Evolutionary conservation across 768 basidiomycete species (phyloP), one percentile per base, ranked within the genome.

Genomic region (Hericium rajendrae): DNA sequence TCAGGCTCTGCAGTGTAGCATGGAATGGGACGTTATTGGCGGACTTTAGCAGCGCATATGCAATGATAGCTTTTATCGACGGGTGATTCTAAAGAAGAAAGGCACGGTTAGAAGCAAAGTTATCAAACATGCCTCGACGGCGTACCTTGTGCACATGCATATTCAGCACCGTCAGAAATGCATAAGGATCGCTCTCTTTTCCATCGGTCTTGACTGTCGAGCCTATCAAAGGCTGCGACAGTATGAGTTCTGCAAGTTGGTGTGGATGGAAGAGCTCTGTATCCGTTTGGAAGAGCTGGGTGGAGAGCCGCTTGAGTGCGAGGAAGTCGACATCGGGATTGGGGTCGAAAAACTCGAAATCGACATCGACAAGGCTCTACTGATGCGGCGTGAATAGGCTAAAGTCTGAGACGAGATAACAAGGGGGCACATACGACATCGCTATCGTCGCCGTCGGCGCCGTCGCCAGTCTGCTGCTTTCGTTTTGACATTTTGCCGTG

Each of bases 151-250:
- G 83, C 8, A 76, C 69, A 56, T 81, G 77, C 73, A 93, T 78
- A 68, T 95, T 91, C 24, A 98, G 67, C 48, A 90, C 88, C 6
- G 88, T 92, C 54, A 97, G 71, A 48, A 94, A 74, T 2, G 92
- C 93, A 66, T 86, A 94, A 10, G 95, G 94, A 72, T 97, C 94
- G 65, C 90, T 88, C 65, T 91, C 88, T 53, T 77, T 78, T 3
- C 88, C 90, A 69, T 98, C 94, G 11, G 88, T 91, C 73, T 97
- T 97, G 65, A 97, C 84, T 0, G 90, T 93, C 38, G 89, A 90
- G 16, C 95, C 95, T 4, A 94, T 81, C 12, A 76, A 73, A 0
- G 86, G 83, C 62, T 91, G 87, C 1, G 78, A 73, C 15, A 94
- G 71, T 15, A 97, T 81, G 26, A 94, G 77, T 55, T 94, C 90